Percentiles rank a stretch among this genome's conserved stretches.
Conservation (phyloP, 495 filamentous ascomycete genomes). For the Podospora bellae-mahoneyi region DNA sequence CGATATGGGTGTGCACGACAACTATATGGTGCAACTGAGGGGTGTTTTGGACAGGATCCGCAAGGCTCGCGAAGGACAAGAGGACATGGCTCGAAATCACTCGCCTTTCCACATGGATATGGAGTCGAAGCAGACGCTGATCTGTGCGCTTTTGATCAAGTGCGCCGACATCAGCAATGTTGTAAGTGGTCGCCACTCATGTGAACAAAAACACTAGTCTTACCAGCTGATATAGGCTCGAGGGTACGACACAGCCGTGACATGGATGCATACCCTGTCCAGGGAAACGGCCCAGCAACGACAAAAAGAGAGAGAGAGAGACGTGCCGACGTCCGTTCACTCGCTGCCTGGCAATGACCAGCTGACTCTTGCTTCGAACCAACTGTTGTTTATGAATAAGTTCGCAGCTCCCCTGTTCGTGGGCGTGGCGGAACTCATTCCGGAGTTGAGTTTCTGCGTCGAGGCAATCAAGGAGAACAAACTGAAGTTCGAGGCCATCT, state of each 20-base stretch:
- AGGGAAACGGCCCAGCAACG: constrained; percentile 94
- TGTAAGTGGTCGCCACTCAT: constrained; percentile 46
- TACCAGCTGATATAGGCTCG: constrained; percentile 59
- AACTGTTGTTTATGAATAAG: constrained; percentile 93
- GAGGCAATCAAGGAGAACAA: constrained; percentile 76
- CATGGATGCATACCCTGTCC: constrained; percentile 87
- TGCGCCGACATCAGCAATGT: constrained; percentile 99
- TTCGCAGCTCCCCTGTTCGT: constrained; percentile 91
- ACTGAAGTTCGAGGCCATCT: not conserved
- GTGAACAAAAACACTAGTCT: constrained; percentile 19
- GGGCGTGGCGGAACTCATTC: constrained; percentile 76
- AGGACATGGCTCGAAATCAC: constrained; percentile 62
- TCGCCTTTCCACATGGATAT: constrained; percentile 44
- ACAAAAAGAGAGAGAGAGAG: constrained; percentile 81
- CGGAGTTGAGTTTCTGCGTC: constrained; percentile 75
- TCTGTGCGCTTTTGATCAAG: constrained; percentile 90
- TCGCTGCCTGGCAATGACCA: constrained; percentile 81
- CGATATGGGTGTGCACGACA: constrained; percentile 94
- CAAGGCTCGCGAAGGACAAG: constrained; percentile 70
- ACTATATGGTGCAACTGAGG: constrained; percentile 84
- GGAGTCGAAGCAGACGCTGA: constrained; percentile 60
- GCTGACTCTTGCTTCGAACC: constrained; percentile 76
- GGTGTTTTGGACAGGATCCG: constrained; percentile 42
- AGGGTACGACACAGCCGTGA: constrained; percentile 71
- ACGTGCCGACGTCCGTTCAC: constrained; percentile 81